Evolutionary conservation across 257 asterid species (phyloP).

Genomic region (Plantago elongata): DNA sequence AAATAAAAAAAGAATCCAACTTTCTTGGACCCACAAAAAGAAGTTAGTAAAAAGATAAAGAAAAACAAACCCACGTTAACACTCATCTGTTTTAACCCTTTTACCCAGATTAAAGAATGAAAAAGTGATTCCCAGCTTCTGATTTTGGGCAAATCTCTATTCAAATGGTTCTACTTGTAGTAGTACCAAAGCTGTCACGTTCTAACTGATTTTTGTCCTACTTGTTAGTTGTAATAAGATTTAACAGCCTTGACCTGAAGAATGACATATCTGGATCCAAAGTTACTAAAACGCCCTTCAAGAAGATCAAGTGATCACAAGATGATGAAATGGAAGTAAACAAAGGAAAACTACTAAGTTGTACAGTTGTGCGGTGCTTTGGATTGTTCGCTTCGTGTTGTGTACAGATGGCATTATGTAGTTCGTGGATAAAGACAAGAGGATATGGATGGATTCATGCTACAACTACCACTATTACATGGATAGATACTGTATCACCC

Average conservation of each 20-base stretch:
- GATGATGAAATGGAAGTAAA: conserved; percentile 1
- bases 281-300: neutral
- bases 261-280: neutral
- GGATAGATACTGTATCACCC: too few species aligned
- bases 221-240: neutral
- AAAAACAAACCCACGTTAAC: conserved; percentile 20
- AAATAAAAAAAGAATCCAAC: conserved; percentile 1
- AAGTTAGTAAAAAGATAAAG: conserved; percentile 2
- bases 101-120: conserved; percentile 13
- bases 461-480: too few species aligned
- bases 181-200: conserved; percentile 21
- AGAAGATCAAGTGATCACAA: neutral
- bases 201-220: conserved; percentile 26
- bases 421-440: conserved; percentile 32
- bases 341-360: neutral
- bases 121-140: conserved; percentile 14
- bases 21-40: conserved; percentile 29
- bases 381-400: conserved; percentile 31
- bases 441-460: conserved; percentile 10
- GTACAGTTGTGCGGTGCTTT: conserved; percentile 29
- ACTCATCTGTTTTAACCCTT: conserved; percentile 20
- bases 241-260: conserved; percentile 1
- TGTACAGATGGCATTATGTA: conserved; percentile 37
- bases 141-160: neutral
- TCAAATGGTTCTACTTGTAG: conserved; percentile 8